Conservation (phyloP, 129 eudicot species). For the Mikania micrantha region DNA sequence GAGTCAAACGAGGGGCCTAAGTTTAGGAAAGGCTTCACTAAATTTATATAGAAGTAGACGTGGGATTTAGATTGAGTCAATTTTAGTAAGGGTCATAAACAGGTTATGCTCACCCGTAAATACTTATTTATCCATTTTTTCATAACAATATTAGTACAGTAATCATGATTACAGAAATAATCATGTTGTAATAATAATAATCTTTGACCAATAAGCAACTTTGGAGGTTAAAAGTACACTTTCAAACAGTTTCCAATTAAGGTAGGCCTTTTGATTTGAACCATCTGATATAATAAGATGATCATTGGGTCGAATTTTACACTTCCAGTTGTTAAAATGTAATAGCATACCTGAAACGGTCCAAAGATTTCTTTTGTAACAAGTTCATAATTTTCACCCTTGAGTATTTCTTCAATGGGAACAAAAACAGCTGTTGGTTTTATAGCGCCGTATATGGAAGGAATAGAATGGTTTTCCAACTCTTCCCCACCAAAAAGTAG, state of each 20-base stretch:
- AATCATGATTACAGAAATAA: neutral
- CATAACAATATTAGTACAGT: neutral
- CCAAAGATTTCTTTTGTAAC: slow-evolving; percentile 92
- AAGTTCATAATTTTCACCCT: slow-evolving; percentile 61
- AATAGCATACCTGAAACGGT: slow-evolving; percentile 77
- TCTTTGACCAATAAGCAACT: neutral
- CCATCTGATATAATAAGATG: neutral
- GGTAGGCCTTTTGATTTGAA: neutral
- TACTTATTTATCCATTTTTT: neutral
- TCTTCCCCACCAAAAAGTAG: slow-evolving; percentile 89
- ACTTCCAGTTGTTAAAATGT: neutral
- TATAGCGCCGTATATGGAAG: slow-evolving; percentile 79
- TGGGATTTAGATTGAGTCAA: neutral
- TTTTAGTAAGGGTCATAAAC: neutral
- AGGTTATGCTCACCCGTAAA: neutral
- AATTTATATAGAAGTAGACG: neutral
- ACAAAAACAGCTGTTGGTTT: slow-evolving; percentile 91
- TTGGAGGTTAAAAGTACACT: neutral
- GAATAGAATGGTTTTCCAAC: slow-evolving; percentile 76
- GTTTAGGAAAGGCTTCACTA: neutral
- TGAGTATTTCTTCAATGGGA: slow-evolving; percentile 85
- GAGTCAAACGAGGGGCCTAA: neutral
- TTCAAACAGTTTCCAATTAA: neutral
- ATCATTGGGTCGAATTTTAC: neutral
- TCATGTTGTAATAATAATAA: neutral